Evolutionary conservation across 2,329 filamentous ascomycete genomes (phyloP).

Genomic region (Arthroderma uncinatum): DNA sequence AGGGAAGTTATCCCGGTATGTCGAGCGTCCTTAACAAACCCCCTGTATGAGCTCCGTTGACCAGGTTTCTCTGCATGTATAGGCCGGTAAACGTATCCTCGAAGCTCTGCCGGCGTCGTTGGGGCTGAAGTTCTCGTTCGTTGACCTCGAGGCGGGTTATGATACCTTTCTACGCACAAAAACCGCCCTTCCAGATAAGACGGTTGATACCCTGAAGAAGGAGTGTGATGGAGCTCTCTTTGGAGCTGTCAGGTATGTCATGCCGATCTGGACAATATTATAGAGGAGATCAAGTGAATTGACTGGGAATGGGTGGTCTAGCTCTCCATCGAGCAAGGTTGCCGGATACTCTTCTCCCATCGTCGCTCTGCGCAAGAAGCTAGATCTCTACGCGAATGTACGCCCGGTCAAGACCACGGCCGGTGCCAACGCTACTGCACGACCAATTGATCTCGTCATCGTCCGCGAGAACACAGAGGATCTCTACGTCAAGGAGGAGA

Average conservation of each 20-base stretch:
- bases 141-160: conserved; percentile 85
- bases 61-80: conserved; percentile 1
- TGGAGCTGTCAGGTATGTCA: conserved; percentile 64
- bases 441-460: conserved; percentile 89
- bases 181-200: conserved; percentile 76
- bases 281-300: neutral
- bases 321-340: conserved; percentile 77
- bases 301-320: conserved; percentile 20
- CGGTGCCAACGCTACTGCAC: conserved; percentile 33
- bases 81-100: conserved; percentile 74
- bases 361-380: conserved; percentile 86
- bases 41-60: conserved; percentile 7
- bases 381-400: conserved; percentile 95
- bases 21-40: conserved; percentile 8
- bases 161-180: conserved; percentile 87
- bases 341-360: conserved; percentile 95
- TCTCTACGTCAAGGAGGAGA: conserved; percentile 94
- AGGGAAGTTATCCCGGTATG: conserved; percentile 84
- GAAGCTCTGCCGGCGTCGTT: conserved; percentile 88
- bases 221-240: conserved; percentile 96
- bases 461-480: conserved; percentile 99
- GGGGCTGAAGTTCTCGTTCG: conserved; percentile 85
- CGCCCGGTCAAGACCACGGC: conserved; percentile 81
- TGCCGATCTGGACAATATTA: neutral
- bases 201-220: conserved; percentile 73